These are phyloP conservation scores for Malania oleifera DNA, from an alignment of 164 flowering plant genomes.

Conservation along the genomic window DNA sequence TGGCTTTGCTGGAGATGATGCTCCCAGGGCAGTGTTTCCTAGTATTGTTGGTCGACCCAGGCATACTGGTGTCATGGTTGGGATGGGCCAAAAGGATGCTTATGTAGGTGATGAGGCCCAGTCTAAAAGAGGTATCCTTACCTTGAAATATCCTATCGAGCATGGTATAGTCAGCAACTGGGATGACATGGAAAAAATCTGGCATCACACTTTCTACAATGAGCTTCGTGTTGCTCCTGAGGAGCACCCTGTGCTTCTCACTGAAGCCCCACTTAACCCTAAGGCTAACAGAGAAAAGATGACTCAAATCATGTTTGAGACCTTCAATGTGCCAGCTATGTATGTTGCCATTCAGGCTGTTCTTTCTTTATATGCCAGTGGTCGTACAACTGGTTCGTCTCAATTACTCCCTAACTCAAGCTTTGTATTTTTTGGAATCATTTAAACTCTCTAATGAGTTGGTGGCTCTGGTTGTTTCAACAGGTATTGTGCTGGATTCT, in stretches of 20 bases:
- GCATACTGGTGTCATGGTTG: constrained; percentile 25
- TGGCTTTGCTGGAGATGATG: constrained; percentile 30
- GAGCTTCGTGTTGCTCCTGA: constrained; percentile 23
- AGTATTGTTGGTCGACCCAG: constrained; percentile 25
- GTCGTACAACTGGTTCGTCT: constrained; percentile 24
- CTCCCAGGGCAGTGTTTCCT: constrained; percentile 26
- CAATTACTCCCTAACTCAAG: not conserved
- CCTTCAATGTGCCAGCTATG: constrained; percentile 20
- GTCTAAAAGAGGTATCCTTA: constrained; percentile 20
- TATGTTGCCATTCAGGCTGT: constrained; percentile 22
- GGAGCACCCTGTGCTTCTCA: constrained; percentile 22
- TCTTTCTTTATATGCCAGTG: constrained; percentile 26
- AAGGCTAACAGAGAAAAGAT: constrained; percentile 23
- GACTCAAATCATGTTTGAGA: constrained; percentile 25
- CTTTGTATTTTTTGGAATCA: not conserved
- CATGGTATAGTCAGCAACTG: constrained; percentile 24
- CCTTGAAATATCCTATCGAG: constrained; percentile 22
- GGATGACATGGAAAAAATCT: constrained; percentile 26
- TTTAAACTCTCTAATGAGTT: not conserved
- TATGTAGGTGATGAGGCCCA: constrained; percentile 25
- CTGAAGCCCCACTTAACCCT: constrained; percentile 23
- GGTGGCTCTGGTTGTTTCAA: not conserved
- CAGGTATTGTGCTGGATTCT: constrained; percentile 22
- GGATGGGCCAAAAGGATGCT: constrained; percentile 25
- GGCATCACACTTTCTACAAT: constrained; percentile 26